Conservation (phyloP, 371 early-diverging fungal species). For the Syncephalis plumigaleata region DNA sequence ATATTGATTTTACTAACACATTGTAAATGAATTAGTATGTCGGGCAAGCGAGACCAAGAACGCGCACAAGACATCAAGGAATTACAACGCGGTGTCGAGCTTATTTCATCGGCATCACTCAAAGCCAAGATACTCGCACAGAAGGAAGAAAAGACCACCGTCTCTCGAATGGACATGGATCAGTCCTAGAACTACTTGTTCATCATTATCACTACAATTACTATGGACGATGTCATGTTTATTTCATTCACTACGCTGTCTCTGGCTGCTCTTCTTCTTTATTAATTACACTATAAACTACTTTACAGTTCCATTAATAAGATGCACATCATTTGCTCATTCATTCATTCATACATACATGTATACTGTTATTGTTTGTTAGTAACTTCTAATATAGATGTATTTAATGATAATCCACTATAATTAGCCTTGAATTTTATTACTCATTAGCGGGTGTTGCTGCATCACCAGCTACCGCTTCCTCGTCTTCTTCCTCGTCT, state of each 20-base stretch:
- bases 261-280: too few species aligned
- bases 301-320: too few species aligned
- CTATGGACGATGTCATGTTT: background rate
- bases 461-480: too few species aligned
- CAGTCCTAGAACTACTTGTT: background rate
- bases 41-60: conserved; percentile 60
- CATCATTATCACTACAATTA: background rate
- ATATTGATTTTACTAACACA: background rate
- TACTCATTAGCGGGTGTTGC: too few species aligned
- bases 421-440: too few species aligned
- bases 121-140: conserved; percentile 32
- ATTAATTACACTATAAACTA: too few species aligned
- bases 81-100: conserved; percentile 71
- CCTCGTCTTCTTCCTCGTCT: conserved; percentile 21
- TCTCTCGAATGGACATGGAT: conserved; percentile 1
- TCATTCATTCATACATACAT: too few species aligned
- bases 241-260: background rate
- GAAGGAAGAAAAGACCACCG: conserved; percentile 12
- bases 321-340: too few species aligned
- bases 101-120: conserved; percentile 47
- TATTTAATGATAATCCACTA: too few species aligned
- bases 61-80: conserved; percentile 49
- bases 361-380: too few species aligned
- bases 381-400: too few species aligned
- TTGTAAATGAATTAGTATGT: conserved; percentile 34